These are phyloP conservation scores for Acrocalymma vagum DNA, from an alignment of 2,329 filamentous ascomycete genomes.

Conservation along the genomic window DNA sequence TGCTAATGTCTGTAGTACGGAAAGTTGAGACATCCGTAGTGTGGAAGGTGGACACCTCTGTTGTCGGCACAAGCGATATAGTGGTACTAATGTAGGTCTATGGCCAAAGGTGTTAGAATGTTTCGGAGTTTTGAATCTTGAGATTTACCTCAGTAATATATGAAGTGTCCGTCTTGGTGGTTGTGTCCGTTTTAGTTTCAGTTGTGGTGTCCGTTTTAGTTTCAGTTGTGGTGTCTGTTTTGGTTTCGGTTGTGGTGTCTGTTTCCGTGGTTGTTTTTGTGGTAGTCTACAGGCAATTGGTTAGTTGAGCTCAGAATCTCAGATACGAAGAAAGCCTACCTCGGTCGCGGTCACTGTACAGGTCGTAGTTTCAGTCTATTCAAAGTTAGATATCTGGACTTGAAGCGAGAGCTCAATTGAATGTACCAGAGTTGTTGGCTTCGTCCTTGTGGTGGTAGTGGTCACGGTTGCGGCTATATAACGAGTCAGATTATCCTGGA, in stretches of 20 bases:
- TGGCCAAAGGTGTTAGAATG: background rate
- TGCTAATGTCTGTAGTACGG: slow-evolving; percentile 15
- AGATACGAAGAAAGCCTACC: too few species aligned
- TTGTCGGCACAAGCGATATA: slow-evolving; percentile 28
- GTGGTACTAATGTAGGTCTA: slow-evolving; percentile 25
- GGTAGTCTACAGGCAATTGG: too few species aligned
- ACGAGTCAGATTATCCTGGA: too few species aligned
- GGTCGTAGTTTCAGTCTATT: too few species aligned
- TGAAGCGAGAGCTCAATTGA: too few species aligned
- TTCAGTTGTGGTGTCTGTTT: slow-evolving; percentile 12
- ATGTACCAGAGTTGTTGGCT: too few species aligned
- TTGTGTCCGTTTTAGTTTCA: slow-evolving; percentile 18
- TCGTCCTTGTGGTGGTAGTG: too few species aligned
- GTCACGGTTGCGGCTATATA: too few species aligned
- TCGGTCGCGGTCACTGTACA: too few species aligned
- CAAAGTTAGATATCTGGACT: too few species aligned
- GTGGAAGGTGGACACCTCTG: slow-evolving; percentile 13
- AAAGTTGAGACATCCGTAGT: slow-evolving; percentile 20
- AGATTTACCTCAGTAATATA: slow-evolving; percentile 6
- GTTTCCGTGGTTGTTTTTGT: slow-evolving; percentile 13
- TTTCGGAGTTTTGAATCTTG: slow-evolving; percentile 14
- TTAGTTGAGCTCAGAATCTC: too few species aligned
- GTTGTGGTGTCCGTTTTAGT: slow-evolving; percentile 16
- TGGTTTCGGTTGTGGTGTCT: slow-evolving; percentile 14
- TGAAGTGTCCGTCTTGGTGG: slow-evolving; percentile 8